These are phyloP conservation scores for Xylaria sp. DNA, from an alignment of 2,329 filamentous ascomycete species.

Conservation along the genomic window DNA sequence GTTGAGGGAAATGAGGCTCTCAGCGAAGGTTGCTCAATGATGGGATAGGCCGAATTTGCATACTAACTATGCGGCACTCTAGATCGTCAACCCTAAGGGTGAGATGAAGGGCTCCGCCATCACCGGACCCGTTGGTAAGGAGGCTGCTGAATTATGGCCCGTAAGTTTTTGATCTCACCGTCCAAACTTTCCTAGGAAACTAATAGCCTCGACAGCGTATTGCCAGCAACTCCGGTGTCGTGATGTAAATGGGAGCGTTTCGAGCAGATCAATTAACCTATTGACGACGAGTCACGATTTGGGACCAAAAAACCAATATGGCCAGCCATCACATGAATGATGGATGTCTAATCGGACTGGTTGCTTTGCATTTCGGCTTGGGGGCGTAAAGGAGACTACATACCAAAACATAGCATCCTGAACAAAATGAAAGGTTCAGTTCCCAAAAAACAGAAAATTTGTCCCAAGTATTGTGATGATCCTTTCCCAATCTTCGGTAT, in stretches of 20 bases:
- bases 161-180: slow-evolving; percentile 59
- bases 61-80: slow-evolving; percentile 45
- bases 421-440: slow-evolving; percentile 45
- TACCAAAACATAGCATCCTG: slow-evolving; percentile 57
- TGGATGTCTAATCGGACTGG: slow-evolving; percentile 48
- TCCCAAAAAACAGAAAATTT: slow-evolving; percentile 25
- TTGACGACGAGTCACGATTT: slow-evolving; percentile 40
- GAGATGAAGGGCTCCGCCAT: slow-evolving; percentile 99
- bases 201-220: slow-evolving; percentile 73
- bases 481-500: neutral
- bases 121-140: slow-evolving; percentile 98
- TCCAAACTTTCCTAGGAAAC: neutral
- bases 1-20: too few species aligned
- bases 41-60: slow-evolving; percentile 44
- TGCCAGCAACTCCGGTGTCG: slow-evolving; percentile 99
- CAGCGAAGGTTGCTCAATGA: slow-evolving; percentile 69
- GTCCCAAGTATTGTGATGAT: neutral
- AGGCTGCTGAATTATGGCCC: slow-evolving; percentile 99
- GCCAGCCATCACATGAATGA: slow-evolving; percentile 31
- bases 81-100: slow-evolving; percentile 99
- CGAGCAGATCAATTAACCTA: slow-evolving; percentile 32
- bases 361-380: slow-evolving; percentile 60
- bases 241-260: slow-evolving; percentile 78
- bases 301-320: slow-evolving; percentile 33
- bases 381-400: slow-evolving; percentile 58